These are phyloP conservation scores for Podila horticola DNA, from an alignment of 192 early-diverging fungal species.

Conservation along the genomic window DNA sequence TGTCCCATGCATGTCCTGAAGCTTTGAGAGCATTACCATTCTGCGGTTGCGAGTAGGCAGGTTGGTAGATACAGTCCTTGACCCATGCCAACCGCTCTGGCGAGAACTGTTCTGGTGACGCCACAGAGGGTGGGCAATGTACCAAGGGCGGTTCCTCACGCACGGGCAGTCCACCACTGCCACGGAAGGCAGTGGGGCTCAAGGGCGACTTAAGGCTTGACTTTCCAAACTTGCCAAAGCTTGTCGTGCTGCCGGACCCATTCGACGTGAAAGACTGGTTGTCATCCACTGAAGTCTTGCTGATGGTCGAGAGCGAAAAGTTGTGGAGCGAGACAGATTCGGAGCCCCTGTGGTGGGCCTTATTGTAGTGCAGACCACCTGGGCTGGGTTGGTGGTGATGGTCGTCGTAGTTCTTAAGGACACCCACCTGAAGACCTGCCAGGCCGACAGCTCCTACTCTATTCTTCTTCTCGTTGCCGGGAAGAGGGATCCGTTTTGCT, in stretches of 20 bases:
- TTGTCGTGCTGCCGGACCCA: constrained; percentile 8
- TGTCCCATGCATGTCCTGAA: constrained; percentile 26
- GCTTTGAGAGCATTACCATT: constrained; percentile 2
- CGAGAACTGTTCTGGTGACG: constrained; percentile 37
- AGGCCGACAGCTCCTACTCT: background rate
- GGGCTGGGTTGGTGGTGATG: background rate
- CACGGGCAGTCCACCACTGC: background rate
- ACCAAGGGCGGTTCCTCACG: constrained; percentile 25
- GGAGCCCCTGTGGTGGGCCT: background rate
- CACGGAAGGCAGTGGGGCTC: background rate
- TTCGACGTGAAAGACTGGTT: constrained; percentile 38
- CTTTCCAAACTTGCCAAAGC: background rate
- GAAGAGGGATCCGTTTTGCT: constrained; percentile 6
- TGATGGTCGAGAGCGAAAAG: constrained; percentile 46
- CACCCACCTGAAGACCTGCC: background rate
- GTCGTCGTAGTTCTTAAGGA: background rate
- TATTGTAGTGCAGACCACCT: background rate
- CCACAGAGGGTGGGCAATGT: constrained; percentile 38
- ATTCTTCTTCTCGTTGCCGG: constrained; percentile 7
- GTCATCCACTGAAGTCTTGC: constrained; percentile 36
- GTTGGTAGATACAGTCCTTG: constrained; percentile 14
- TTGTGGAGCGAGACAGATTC: constrained; percentile 40
- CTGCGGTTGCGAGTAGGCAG: background rate
- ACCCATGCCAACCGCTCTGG: constrained; percentile 30
- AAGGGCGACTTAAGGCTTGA: background rate